phyloP scores from a whole-genome alignment of 768 basidiomycete species.

The Trametes cinnabarina region DNA sequence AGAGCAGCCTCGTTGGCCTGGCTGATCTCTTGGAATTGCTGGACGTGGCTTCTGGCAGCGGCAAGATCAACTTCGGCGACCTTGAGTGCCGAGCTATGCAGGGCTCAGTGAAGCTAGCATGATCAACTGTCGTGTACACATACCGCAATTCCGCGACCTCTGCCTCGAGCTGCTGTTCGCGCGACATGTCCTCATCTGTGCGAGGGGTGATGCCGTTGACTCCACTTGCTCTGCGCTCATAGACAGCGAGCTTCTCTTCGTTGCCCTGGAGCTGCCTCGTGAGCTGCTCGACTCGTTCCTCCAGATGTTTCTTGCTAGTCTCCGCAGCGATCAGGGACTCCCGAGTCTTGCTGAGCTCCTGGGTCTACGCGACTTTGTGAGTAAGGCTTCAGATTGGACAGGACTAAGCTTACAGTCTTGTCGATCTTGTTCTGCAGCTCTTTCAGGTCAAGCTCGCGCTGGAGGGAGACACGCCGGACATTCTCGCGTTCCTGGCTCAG shows the following conservation, averaged over 20 bases:
- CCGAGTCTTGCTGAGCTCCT: conserved; percentile 65
- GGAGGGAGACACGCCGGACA: conserved; percentile 67
- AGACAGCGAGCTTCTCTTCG: conserved; percentile 83
- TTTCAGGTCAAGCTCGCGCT: conserved; percentile 78
- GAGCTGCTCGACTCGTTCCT: conserved; percentile 66
- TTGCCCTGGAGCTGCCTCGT: conserved; percentile 67
- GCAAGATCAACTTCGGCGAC: conserved; percentile 75
- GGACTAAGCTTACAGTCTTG: conserved; percentile 50
- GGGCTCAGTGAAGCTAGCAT: not conserved
- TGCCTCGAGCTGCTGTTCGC: conserved; percentile 77
- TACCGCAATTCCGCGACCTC: conserved; percentile 86
- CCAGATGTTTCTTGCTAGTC: conserved; percentile 75
- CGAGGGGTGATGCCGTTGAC: conserved; percentile 30
- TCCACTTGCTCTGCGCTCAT: conserved; percentile 60
- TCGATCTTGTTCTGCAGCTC: conserved; percentile 74
- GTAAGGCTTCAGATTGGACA: not conserved
- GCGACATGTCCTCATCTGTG: conserved; percentile 48
- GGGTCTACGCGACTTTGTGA: conserved; percentile 41
- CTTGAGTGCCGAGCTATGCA: conserved; percentile 65
- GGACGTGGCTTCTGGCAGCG: conserved; percentile 65
- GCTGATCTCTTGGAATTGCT: conserved; percentile 86
- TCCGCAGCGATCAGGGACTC: conserved; percentile 71
- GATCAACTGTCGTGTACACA: conserved; percentile 16
- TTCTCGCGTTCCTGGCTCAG: conserved; percentile 73
- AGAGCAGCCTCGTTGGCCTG: conserved; percentile 79